phyloP scores from a whole-genome alignment of 2,329 filamentous ascomycete genomes.

The Fusarium sp. region DNA sequence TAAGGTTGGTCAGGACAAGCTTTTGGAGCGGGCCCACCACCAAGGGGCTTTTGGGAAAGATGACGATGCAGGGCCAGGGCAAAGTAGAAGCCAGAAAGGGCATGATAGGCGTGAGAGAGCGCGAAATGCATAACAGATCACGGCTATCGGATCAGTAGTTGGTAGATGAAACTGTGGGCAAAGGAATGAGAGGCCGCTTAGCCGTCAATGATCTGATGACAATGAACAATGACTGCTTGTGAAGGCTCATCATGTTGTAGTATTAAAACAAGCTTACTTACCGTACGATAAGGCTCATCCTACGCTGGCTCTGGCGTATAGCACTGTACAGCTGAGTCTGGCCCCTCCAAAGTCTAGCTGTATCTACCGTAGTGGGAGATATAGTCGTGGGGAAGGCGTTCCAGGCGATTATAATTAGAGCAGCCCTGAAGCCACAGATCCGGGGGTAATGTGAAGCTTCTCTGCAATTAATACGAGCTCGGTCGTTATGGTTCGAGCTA shows the following conservation, averaged over 20 bases:
- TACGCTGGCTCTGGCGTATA: conserved; percentile 16
- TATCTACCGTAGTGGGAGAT: conserved; percentile 18
- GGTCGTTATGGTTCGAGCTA: not conserved
- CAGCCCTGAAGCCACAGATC: conserved; percentile 3
- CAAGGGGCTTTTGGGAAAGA: conserved; percentile 42
- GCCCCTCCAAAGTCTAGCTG: conserved; percentile 41
- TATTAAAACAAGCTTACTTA: conserved; percentile 38
- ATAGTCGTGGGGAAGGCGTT: conserved; percentile 36
- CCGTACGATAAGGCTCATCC: conserved; percentile 25
- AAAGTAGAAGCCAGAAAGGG: conserved; percentile 25
- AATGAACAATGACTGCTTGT: not conserved
- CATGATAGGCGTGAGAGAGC: conserved; percentile 30
- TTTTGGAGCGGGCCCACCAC: conserved; percentile 48
- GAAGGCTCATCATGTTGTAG: not conserved
- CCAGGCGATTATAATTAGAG: conserved; percentile 23
- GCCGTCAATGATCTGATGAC: conserved; percentile 14
- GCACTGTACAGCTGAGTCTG: conserved; percentile 30
- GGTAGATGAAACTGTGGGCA: conserved; percentile 11
- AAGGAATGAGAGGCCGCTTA: conserved; percentile 32
- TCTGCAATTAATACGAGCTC: conserved; percentile 8
- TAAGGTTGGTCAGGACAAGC: conserved; percentile 52
- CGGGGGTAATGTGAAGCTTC: not conserved
- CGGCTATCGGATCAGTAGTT: conserved; percentile 39
- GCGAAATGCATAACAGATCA: conserved; percentile 38
- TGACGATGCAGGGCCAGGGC: conserved; percentile 45